These are phyloP conservation scores for Boletus sp. DNA, from an alignment of 1,284 basidiomycete species.

Conservation along the genomic window DNA sequence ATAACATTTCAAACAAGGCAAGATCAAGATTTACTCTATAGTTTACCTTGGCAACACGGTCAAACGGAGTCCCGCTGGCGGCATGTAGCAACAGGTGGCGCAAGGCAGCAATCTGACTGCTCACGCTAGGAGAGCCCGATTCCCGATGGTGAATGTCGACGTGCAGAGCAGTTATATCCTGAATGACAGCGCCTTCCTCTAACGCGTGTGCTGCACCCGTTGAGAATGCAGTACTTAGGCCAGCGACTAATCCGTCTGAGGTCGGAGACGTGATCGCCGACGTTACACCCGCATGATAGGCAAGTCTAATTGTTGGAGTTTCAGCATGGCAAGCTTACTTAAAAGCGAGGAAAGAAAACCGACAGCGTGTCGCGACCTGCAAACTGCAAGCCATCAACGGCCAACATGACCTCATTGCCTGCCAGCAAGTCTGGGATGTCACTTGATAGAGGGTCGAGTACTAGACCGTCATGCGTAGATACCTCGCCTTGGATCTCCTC, in stretches of 20 bases:
- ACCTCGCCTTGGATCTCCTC: constrained; percentile 59
- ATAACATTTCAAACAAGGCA: background rate
- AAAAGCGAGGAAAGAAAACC: constrained; percentile 26
- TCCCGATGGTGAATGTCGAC: constrained; percentile 48
- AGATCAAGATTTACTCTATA: constrained; percentile 1
- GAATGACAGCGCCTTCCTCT: constrained; percentile 62
- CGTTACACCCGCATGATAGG: constrained; percentile 64
- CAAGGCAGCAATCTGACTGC: constrained; percentile 63
- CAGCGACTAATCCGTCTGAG: constrained; percentile 55
- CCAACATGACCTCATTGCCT: constrained; percentile 56
- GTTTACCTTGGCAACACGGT: constrained; percentile 40
- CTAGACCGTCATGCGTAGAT: constrained; percentile 65
- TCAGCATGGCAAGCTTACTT: constrained; percentile 13
- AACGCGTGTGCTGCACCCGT: constrained; percentile 63
- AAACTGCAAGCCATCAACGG: constrained; percentile 73
- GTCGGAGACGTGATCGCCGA: constrained; percentile 62
- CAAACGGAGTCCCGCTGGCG: constrained; percentile 49
- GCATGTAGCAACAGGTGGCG: constrained; percentile 56
- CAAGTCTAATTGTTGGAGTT: constrained; percentile 41
- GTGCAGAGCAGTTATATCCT: constrained; percentile 70
- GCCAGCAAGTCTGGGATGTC: constrained; percentile 43
- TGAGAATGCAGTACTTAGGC: constrained; percentile 63
- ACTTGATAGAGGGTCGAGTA: constrained; percentile 47
- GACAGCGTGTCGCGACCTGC: constrained; percentile 66
- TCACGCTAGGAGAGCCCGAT: constrained; percentile 46